Base-by-base conservation (phyloP, 371 early-diverging fungal genomes). In the Entomophthora muscae region DNA sequence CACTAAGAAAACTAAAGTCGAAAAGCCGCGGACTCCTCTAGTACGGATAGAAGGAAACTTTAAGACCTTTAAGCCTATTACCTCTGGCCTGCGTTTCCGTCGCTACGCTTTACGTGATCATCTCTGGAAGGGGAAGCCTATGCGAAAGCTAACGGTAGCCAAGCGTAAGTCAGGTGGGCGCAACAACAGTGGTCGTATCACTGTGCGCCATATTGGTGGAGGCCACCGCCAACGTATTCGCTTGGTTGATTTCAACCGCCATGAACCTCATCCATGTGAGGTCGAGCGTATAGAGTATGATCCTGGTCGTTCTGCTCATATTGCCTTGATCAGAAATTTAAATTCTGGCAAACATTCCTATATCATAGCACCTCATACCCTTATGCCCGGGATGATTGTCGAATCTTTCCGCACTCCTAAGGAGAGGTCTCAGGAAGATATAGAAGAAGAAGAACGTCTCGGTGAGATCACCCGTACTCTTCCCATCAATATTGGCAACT, bases 271-370 rank as follows among this genome's bases (percentile, higher is more conserved):
- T 0, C 72, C 78, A 3, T 91, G 91, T 65, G 78, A 81, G 53
- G 95, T 97, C 1, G 76, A 89, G 64, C 82, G 98, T 22, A 72
- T 95, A 23, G 98, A 97, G 72, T 90, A 92, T 69, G 98, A 97
- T 71, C 98, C 98, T 26, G 91, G 91, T 70, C 78, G 98, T 55
- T 84, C 85, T 32, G 95, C 88, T n/a, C 89, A 90, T 73, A 87
- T 97, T 66, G 91, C 92, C 7, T 70, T 97, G 66, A 76, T 97
- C 67, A 78, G 81, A 61, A 82, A 90, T 68, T 77, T 86, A 55
- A 75, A 76, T 31, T 87, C 85, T 26, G 85, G 17, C 90, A 93
- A 27, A 73, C 78, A 31, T 77, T 79, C 3, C 74, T 91, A 52
- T 72, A 86, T 90, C 73, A 66, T 80, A 65, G 75, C 80, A 58